Evolutionary conservation across 345 rosid species (phyloP).

Genomic region (Hibiscus syriacus): DNA sequence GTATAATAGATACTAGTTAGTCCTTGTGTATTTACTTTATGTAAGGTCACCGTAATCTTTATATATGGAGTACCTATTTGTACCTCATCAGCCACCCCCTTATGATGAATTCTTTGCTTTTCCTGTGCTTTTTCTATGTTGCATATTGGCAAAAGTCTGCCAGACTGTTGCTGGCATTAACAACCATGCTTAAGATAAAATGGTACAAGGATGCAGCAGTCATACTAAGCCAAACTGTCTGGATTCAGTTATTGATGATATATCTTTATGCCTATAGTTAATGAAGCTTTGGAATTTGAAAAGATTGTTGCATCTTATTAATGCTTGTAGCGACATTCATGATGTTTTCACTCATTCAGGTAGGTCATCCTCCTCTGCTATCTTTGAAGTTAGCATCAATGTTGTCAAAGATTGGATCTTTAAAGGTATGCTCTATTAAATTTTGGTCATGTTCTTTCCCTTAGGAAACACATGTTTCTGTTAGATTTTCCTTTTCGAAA

Average conservation of each 20-base stretch:
- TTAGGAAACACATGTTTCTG: neutral
- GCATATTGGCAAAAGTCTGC: neutral
- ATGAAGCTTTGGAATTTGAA: neutral
- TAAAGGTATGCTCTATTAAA: constrained; percentile 36
- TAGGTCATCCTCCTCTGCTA: constrained; percentile 38
- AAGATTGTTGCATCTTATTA: neutral
- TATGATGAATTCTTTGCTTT: neutral
- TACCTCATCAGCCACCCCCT: neutral
- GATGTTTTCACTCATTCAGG: constrained; percentile 32
- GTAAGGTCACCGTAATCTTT: neutral
- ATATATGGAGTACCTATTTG: neutral
- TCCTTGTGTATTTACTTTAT: neutral
- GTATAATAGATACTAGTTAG: neutral
- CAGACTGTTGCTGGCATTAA: neutral
- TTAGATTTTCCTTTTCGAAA: neutral
- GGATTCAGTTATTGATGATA: neutral
- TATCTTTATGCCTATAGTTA: neutral
- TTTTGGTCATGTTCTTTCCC: neutral
- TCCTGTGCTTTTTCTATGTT: neutral
- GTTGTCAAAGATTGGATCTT: constrained; percentile 56
- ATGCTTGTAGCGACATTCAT: neutral
- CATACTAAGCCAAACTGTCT: neutral
- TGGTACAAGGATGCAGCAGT: neutral
- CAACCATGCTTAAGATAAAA: neutral
- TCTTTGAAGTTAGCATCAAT: constrained; percentile 57